A percentile compares a stretch with the other conserved stretches of the same genome.
Evolutionary conservation across 2,329 filamentous ascomycete species (phyloP).

Genomic region (Hirsutella minnesotensis): DNA sequence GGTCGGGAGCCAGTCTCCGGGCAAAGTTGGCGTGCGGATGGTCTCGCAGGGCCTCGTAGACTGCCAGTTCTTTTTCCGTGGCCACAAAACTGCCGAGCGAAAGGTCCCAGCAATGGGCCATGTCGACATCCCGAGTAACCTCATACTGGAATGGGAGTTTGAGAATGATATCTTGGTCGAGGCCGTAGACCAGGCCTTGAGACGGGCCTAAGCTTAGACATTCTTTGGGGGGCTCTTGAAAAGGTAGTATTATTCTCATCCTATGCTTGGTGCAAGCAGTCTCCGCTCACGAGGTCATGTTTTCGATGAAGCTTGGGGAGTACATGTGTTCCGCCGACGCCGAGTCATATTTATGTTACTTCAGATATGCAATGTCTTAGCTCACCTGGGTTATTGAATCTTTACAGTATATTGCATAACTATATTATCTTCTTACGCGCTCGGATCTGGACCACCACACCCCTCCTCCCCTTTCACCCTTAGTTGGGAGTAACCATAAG

Average conservation of each 20-base stretch:
- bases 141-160: not conserved
- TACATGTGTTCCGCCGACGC: too few species aligned
- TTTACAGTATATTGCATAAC: too few species aligned
- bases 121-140: not conserved
- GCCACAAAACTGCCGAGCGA: not conserved
- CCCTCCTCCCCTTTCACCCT: too few species aligned
- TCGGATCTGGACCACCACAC: too few species aligned
- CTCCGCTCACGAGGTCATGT: too few species aligned
- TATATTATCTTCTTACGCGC: too few species aligned
- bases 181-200: slow-evolving; percentile 2
- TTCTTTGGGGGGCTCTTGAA: not conserved
- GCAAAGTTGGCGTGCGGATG: not conserved
- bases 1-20: not conserved
- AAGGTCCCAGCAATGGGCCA: not conserved
- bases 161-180: not conserved
- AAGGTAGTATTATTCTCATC: not conserved
- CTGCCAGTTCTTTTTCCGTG: not conserved
- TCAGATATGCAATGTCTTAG: too few species aligned
- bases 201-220: not conserved
- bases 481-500: too few species aligned
- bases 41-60: not conserved
- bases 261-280: not conserved
- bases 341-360: too few species aligned
- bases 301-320: too few species aligned
- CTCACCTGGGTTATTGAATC: too few species aligned